Evolutionary conservation across 805 yeast genomes (phyloP).

Genomic region (Komagataella ulmi): DNA sequence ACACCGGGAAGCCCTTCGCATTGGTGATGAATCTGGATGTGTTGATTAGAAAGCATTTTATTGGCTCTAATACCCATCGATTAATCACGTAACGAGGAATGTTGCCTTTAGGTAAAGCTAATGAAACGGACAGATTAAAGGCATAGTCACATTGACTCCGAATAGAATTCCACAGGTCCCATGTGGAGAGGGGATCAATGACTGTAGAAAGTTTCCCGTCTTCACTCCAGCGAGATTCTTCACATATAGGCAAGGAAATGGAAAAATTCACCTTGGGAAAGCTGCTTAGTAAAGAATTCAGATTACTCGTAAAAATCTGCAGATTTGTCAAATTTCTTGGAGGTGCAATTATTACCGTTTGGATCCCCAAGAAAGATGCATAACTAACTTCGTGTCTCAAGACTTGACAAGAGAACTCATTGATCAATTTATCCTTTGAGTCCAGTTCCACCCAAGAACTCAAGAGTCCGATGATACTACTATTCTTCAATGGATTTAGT

Average conservation of each 20-base stretch:
- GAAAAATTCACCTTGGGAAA: conserved; percentile 26
- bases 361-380: conserved; percentile 45
- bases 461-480: conserved; percentile 37
- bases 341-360: conserved; percentile 45
- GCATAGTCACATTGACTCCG: conserved; percentile 42
- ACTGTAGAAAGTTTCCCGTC: not conserved
- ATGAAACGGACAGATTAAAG: conserved; percentile 48
- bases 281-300: conserved; percentile 11
- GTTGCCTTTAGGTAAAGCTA: conserved; percentile 55
- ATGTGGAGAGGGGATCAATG: conserved; percentile 40
- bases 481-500: conserved; percentile 27
- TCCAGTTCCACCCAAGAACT: conserved; percentile 66
- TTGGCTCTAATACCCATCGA: conserved; percentile 62
- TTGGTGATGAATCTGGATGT: conserved; percentile 44
- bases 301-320: conserved; percentile 32
- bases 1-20: conserved; percentile 50
- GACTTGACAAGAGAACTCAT: conserved; percentile 43
- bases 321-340: conserved; percentile 44
- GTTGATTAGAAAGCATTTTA: conserved; percentile 41
- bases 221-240: conserved; percentile 17
- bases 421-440: conserved; percentile 30
- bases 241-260: conserved; percentile 35
- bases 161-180: conserved; percentile 68
- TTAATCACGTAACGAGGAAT: conserved; percentile 36
- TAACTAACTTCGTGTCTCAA: conserved; percentile 43